Base-by-base conservation (phyloP, 2,329 filamentous ascomycete genomes). In the Triangularia setosa region DNA sequence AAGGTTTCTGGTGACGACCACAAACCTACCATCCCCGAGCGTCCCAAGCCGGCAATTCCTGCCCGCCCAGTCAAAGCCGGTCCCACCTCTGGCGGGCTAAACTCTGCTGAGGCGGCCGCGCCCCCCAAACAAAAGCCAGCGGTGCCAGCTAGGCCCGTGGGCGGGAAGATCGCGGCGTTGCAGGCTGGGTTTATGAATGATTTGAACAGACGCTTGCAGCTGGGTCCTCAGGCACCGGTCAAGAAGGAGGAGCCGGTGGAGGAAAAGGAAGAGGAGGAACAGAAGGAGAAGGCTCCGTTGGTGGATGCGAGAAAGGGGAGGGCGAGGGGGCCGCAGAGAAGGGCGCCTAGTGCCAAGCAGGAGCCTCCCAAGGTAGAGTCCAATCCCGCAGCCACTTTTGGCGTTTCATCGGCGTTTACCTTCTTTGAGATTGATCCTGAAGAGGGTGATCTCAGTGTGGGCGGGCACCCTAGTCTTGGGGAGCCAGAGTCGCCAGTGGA, bases 111-210 rank as follows among this genome's bases (percentile, higher is more conserved):
- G 64, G 78, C 80, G 23, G 74, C 79, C 2, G 78, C 81, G 56
- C 74, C 79, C 1, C 75, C 79, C 16, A 75, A 82, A 12, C 96
- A 93, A 74, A 98, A 97, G 75, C 93, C 95, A 4, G 85, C 87
- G 0, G 85, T 98, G 1, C 93, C 95, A 11, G 85, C 88, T 14
- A 87, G 92, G 55, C 91, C 93, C 1, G 83, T 84, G 53, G 91
- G 91, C 9, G 86, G 87, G 71, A 98, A 98, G 80, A 96, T 99
- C 74, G 92, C 93, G 16, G 90, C 92, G 24, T 80, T 99, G 30
- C 93, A 96, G 77, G 91, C 91, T 40, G 92, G 91, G 2, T 98
- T 99, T 76, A 87, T 99, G 84, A 93, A 88, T 54, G 94, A 98
- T 73, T 80, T 99, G 52, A 97, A 98, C 77, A 93, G 92, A 71